phyloP scores from a whole-genome alignment of 148 eudicot genomes.

The Chenopodium suecicum region DNA sequence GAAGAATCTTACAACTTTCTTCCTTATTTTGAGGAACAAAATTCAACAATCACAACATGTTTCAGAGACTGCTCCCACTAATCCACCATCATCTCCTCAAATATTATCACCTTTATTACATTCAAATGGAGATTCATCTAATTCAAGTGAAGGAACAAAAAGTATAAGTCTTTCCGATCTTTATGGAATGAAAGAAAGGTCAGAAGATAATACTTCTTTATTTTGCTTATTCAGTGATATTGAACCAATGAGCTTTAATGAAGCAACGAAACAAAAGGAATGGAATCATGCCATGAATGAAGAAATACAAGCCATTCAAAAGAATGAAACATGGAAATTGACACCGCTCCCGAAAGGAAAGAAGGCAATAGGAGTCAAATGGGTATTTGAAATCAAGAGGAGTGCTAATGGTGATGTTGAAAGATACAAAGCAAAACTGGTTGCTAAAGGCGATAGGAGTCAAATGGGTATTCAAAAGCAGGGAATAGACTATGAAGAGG shows the following conservation, averaged over 20 bases:
- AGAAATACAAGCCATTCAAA: background rate
- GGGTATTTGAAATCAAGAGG: background rate
- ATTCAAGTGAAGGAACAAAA: background rate
- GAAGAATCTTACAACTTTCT: slow-evolving; percentile 9
- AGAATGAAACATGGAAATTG: background rate
- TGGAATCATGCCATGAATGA: background rate
- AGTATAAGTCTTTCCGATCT: background rate
- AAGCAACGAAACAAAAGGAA: background rate
- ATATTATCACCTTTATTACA: background rate
- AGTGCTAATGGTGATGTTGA: background rate
- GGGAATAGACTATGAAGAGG: background rate
- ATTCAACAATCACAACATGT: background rate
- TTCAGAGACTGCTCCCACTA: background rate
- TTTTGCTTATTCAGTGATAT: background rate
- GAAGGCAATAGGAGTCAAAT: background rate
- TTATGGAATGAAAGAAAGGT: background rate
- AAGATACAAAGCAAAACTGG: background rate
- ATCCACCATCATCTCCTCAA: background rate
- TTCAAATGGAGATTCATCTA: background rate
- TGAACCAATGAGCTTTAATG: background rate
- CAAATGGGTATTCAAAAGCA: background rate
- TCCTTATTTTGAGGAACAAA: slow-evolving; percentile 9
- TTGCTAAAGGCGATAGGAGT: background rate
- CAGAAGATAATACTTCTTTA: background rate
- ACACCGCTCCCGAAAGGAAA: background rate